Conservation (phyloP, 1,139 yeast genomes). For the Kodamaea alishanica region DNA sequence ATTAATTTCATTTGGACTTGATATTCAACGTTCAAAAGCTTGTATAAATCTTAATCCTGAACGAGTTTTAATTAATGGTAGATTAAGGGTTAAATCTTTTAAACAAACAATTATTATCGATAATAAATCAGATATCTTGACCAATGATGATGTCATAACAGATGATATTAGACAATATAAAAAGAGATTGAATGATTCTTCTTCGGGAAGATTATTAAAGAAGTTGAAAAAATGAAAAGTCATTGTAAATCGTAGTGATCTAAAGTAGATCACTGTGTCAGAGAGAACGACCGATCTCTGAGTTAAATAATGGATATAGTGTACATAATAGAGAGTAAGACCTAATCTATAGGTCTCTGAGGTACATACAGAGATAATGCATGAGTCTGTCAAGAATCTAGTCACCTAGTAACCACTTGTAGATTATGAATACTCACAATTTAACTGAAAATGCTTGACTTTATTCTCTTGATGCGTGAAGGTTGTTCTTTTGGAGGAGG, state of each 20-base stretch:
- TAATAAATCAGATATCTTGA: constrained; percentile 23
- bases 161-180: constrained; percentile 15
- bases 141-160: constrained; percentile 11
- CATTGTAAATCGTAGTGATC: not conserved
- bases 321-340: too few species aligned
- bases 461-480: constrained; percentile 21
- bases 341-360: too few species aligned
- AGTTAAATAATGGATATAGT: not conserved
- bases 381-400: not conserved
- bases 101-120: constrained; percentile 62
- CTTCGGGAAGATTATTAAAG: constrained; percentile 28
- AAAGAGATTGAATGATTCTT: constrained; percentile 24
- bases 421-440: not conserved
- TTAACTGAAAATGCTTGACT: constrained; percentile 33
- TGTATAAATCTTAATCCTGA: constrained; percentile 60
- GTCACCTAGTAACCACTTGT: not conserved
- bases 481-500: constrained; percentile 7
- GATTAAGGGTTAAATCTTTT: constrained; percentile 64
- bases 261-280: not conserved
- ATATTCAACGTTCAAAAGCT: constrained; percentile 56
- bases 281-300: too few species aligned
- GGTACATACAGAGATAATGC: too few species aligned
- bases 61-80: constrained; percentile 64
- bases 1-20: constrained; percentile 66
- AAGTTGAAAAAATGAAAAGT: constrained; percentile 16